These are phyloP conservation scores for Penicillium bialowiezense DNA, from an alignment of 495 filamentous ascomycete species.

Conservation along the genomic window DNA sequence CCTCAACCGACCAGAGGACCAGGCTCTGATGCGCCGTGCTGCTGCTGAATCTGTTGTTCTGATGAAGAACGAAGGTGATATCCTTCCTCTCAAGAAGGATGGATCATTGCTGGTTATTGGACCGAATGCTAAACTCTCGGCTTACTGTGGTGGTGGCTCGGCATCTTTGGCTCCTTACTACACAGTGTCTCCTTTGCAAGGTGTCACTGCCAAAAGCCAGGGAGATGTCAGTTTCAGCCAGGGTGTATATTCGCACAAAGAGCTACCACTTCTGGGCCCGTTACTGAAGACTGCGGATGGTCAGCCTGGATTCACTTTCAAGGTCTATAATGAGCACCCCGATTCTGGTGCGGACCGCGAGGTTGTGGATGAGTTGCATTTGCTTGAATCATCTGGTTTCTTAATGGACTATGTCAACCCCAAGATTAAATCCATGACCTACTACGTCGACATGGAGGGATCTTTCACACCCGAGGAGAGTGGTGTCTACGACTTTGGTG, in stretches of 20 bases:
- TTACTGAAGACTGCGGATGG: conserved; percentile 47
- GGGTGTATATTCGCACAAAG: conserved; percentile 60
- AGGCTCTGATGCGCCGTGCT: conserved; percentile 62
- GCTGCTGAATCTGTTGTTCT: conserved; percentile 73
- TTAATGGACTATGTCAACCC: conserved; percentile 63
- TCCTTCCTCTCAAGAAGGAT: conserved; percentile 63
- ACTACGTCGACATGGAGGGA: conserved; percentile 63
- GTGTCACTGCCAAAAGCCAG: conserved; percentile 54
- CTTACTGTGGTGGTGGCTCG: conserved; percentile 78
- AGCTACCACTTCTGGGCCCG: conserved; percentile 54
- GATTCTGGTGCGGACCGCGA: conserved; percentile 37
- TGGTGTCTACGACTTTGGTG: conserved; percentile 71
- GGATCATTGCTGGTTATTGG: conserved; percentile 73
- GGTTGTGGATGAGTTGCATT: conserved; percentile 51
- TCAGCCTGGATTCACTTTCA: conserved; percentile 55
- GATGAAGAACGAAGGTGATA: conserved; percentile 68
- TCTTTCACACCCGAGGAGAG: conserved; percentile 55
- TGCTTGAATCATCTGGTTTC: conserved; percentile 53
- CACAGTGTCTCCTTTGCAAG: conserved; percentile 65
- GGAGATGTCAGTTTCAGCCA: conserved; percentile 42
- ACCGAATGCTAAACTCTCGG: conserved; percentile 73
- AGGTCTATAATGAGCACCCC: conserved; percentile 57
- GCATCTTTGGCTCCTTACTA: conserved; percentile 80
- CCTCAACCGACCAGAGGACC: conserved; percentile 63
- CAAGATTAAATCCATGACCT: conserved; percentile 49